These are phyloP conservation scores for Castanea crenata DNA, from an alignment of 306 rosid genomes.

Conservation along the genomic window DNA sequence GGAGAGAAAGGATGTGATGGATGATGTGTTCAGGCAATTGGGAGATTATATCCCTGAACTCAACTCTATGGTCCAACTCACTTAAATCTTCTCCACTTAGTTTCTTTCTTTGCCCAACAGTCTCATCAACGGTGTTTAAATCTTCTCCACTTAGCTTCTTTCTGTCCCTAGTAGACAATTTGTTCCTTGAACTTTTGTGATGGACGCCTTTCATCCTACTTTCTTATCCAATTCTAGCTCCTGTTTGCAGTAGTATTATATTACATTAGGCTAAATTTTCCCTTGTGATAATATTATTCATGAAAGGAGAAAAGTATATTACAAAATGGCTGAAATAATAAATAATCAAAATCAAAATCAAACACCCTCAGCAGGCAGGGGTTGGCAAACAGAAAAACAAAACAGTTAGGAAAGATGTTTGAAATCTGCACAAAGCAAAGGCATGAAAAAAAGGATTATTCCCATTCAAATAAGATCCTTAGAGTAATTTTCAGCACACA, in stretches of 20 bases:
- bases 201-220: background rate
- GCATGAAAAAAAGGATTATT: too few species aligned
- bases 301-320: background rate
- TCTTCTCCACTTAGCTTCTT: too few species aligned
- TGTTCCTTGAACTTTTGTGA: background rate
- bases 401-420: too few species aligned
- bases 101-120: slow-evolving; percentile 7
- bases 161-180: background rate
- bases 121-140: background rate
- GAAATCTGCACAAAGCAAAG: too few species aligned
- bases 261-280: background rate
- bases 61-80: slow-evolving; percentile 12
- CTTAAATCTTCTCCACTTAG: background rate
- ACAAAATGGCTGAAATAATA: too few species aligned
- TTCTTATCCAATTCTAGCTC: background rate
- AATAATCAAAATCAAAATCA: too few species aligned
- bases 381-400: too few species aligned
- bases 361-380: too few species aligned
- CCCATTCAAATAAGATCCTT: too few species aligned
- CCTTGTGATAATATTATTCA: background rate
- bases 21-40: slow-evolving; percentile 46
- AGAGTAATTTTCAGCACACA: too few species aligned
- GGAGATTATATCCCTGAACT: slow-evolving; percentile 27
- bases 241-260: background rate
- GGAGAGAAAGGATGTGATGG: slow-evolving; percentile 44